Base-by-base conservation (phyloP, 768 basidiomycete genomes). In the Mycena floridula region DNA sequence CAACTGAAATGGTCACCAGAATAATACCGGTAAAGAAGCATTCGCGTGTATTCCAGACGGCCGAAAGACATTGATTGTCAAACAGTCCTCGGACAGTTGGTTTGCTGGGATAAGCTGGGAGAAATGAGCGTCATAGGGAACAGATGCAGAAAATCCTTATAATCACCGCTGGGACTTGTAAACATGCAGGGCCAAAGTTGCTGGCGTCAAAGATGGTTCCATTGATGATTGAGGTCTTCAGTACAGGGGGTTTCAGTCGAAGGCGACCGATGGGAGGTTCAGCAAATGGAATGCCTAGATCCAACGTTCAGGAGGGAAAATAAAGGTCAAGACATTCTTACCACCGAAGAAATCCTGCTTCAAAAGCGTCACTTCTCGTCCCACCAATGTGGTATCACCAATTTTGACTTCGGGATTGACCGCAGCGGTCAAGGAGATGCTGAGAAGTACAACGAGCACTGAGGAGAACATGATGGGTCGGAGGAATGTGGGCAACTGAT, bases 11-110 rank as follows among this genome's bases (percentile, higher is more conserved):
- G n/a, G n/a, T n/a, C n/a, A n/a, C 42, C 30, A 44, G 23, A 21
- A 39, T 40, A 50, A 37, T 7, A 53, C 40, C 2, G 49, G 48
- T 3, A 51, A 27, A 5, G 20, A 7, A 3, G 37, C 26, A 12
- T 24, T 25, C 3, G 36, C 2, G 7, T 25, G 7, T 21, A 50
- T 7, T 13, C 63, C 64, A 2, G 59, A 51, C 0, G 75, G 75
- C 1, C 64, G 58, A 41, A 63, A 67, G 16, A 77, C 59, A 50
- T 76, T 76, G 39, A 76, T 45, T 4, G 54, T 65, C 27, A 76
- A 55, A 45, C 73, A 74, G 49, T 74, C 65, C 50, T 76, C 74
- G 12, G 36, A 27, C 21, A 20, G 4, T 28, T 18, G 21, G 15
- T 8, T 24, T 24, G 18, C 2, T 25, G n/a, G 21, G 13, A n/a